phyloP scores from a whole-genome alignment of 139 green algal genomes.

The Chlamydomonas sphaeroides region DNA sequence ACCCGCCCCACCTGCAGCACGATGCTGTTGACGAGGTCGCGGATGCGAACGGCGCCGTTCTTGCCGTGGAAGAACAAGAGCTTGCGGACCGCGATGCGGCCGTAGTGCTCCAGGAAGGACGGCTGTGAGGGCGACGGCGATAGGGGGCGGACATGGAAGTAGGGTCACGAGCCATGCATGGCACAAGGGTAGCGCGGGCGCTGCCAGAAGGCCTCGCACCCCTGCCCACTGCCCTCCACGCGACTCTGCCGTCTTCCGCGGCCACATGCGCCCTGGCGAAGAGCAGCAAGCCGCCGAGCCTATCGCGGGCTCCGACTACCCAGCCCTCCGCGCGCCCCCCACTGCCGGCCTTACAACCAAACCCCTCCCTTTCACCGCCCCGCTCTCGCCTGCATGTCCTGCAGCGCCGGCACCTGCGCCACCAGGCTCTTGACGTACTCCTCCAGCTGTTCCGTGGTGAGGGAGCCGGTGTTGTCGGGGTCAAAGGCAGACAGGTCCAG shows the following conservation, averaged over 20 bases:
- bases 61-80: conserved; percentile 76
- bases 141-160: too few species aligned
- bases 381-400: conserved; percentile 41
- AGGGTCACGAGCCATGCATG: too few species aligned
- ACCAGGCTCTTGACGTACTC: conserved; percentile 58
- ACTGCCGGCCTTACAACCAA: too few species aligned
- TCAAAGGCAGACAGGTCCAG: conserved; percentile 66
- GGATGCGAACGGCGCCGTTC: conserved; percentile 49
- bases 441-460: conserved; percentile 67
- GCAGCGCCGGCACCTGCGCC: conserved; percentile 47
- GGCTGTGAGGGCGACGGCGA: too few species aligned
- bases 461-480: conserved; percentile 45
- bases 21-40: conserved; percentile 58
- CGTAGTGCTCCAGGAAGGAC: conserved; percentile 65
- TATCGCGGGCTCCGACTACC: too few species aligned
- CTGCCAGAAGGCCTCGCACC: too few species aligned
- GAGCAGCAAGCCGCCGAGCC: too few species aligned
- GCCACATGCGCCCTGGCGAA: too few species aligned
- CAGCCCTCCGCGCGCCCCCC: not conserved
- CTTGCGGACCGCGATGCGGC: conserved; percentile 65
- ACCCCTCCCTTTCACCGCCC: too few species aligned
- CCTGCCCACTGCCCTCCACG: too few species aligned
- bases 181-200: too few species aligned
- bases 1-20: conserved; percentile 44
- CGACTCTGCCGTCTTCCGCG: too few species aligned